Conservation (phyloP, 2,329 filamentous ascomycete species). For the Aspergillus chevalieri region DNA sequence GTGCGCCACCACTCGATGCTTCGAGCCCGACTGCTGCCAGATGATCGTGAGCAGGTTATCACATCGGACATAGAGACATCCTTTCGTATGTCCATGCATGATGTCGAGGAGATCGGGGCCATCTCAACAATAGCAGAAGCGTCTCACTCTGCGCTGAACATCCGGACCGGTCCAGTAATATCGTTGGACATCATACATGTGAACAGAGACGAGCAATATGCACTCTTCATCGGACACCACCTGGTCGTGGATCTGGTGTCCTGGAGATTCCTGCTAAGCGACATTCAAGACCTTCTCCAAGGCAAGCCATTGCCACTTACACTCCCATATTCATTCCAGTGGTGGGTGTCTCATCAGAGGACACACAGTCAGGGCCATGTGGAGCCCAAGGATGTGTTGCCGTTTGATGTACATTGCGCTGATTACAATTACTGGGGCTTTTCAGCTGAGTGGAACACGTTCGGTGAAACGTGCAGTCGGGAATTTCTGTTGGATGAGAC, state of each 20-base stretch:
- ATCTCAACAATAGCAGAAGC: background rate
- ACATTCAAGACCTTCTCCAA: background rate
- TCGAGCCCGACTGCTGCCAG: background rate
- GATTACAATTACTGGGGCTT: conserved; percentile 47
- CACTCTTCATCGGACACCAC: background rate
- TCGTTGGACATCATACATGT: background rate
- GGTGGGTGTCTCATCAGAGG: conserved; percentile 17
- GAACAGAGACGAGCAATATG: background rate
- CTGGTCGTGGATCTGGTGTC: background rate
- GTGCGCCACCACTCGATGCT: background rate
- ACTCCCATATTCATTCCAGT: background rate
- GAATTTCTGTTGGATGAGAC: conserved; percentile 2
- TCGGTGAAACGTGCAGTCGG: conserved; percentile 2
- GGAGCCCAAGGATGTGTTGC: conserved; percentile 24
- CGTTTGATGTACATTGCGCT: conserved; percentile 10
- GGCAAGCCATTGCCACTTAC: background rate
- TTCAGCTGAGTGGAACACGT: conserved; percentile 2
- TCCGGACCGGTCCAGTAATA: background rate
- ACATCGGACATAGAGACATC: background rate
- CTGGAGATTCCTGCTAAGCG: background rate
- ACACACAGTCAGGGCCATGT: conserved; percentile 69
- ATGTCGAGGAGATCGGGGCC: background rate
- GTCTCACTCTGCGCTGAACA: background rate
- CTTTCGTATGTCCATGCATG: background rate
- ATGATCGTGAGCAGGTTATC: background rate